Evolutionary conservation across 2,329 filamentous ascomycete genomes (phyloP).

Genomic region (Pseudopyrenochaeta lycopersici): DNA sequence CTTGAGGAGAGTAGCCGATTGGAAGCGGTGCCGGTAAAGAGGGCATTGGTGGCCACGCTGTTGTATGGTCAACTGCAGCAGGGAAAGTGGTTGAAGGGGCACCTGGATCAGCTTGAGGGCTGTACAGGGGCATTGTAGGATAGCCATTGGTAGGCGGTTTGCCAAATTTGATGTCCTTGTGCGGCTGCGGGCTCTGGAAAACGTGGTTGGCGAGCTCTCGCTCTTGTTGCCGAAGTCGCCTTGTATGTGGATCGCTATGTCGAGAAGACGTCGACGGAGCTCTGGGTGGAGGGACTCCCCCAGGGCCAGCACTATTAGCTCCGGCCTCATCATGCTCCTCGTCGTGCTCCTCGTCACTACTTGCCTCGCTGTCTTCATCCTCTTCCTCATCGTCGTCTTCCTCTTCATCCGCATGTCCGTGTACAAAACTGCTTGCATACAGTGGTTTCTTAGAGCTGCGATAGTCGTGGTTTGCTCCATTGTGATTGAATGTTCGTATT

Average conservation of each 20-base stretch:
- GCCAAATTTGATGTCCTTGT: slow-evolving; percentile 40
- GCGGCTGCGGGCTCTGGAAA: slow-evolving; percentile 47
- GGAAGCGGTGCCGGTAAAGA: slow-evolving; percentile 34
- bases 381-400: slow-evolving; percentile 20
- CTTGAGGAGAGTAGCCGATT: slow-evolving; percentile 32
- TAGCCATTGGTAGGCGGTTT: slow-evolving; percentile 32
- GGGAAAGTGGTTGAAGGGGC: slow-evolving; percentile 33
- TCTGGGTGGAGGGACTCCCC: slow-evolving; percentile 28
- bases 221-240: slow-evolving; percentile 42
- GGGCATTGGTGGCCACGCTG: slow-evolving; percentile 32
- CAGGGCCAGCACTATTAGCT: too few relatives aligned
- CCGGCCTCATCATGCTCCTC: too few relatives aligned
- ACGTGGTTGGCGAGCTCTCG: slow-evolving; percentile 45
- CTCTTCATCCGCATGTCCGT: slow-evolving; percentile 26
- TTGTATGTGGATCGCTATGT: slow-evolving; percentile 35
- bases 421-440: slow-evolving; percentile 44
- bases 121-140: slow-evolving; percentile 40
- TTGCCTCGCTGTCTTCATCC: slow-evolving; percentile 14
- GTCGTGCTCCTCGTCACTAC: slow-evolving; percentile 28
- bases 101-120: slow-evolving; percentile 33
- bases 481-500: slow-evolving; percentile 20
- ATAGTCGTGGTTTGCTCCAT: slow-evolving; percentile 20
- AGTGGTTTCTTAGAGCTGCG: slow-evolving; percentile 39
- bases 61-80: slow-evolving; percentile 22
- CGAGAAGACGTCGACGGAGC: slow-evolving; percentile 30